Base-by-base conservation (phyloP, 192 early-diverging fungal genomes). In the Coemansia sp. region DNA sequence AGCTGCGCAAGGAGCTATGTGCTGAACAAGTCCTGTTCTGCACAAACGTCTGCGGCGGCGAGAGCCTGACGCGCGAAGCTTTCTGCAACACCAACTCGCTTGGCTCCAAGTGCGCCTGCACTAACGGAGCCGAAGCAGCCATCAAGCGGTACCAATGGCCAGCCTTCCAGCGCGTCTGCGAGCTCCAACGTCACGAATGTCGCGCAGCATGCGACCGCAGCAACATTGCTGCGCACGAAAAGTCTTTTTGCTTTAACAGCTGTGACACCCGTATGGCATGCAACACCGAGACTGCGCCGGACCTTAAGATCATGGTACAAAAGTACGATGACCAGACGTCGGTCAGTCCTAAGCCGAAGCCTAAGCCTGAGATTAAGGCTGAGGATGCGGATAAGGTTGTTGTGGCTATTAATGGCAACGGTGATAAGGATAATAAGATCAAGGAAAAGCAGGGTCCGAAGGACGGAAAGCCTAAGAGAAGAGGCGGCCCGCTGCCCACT, bases 101-200 rank as follows among this genome's bases (percentile, higher is more conserved):
- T 0, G 79, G 79, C 5, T 76, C 79, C 57, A 82, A 82, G 48
- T 82, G 79, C 65, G 18, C 51, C 11, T 82, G 79, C 64, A 66
- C 30, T 56, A 82, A 82, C 33, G 79, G 79, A n/a, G 79, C 79
- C 32, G 79, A 82, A 18, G 64, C 74, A 2, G 67, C 74, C n/a
- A 73, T 82, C 59, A 73, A 59, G 49, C 73, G 79, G 64, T 71
- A 76, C 63, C 79, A 82, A 58, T 82, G 79, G 79, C 79, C 79
- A 7, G 79, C 71, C 20, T 82, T 76, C 79, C 79, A 76, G 70
- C 79, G 79, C 45, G 79, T 82, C 11, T 82, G 79, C 73, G 73
- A 82, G 71, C 68, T 74, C 1, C 70, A 73, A 29, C 70, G 73
- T 33, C 51, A 69, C 38, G 79, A 82, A 42, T 82, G 79, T 59